These are phyloP conservation scores for Ophiostoma piceae DNA, from an alignment of 2,329 filamentous ascomycete genomes.

Conservation along the genomic window DNA sequence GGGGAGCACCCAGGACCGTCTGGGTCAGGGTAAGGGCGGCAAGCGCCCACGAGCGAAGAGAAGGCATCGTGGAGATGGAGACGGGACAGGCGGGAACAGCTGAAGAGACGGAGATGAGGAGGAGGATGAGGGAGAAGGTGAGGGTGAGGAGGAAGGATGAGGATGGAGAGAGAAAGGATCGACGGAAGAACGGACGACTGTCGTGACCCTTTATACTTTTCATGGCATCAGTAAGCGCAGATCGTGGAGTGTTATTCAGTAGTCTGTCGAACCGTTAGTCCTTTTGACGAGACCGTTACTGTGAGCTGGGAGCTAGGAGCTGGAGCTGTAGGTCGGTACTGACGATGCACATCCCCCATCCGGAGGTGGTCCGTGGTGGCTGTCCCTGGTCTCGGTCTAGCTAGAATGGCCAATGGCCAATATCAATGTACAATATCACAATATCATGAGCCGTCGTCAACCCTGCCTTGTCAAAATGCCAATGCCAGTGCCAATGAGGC, in stretches of 20 bases:
- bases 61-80: conserved; percentile 18
- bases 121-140: neutral
- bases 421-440: neutral
- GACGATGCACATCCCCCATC: neutral
- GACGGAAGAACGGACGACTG: neutral
- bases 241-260: too few species aligned
- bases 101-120: neutral
- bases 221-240: neutral
- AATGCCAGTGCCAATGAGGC: neutral
- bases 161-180: neutral
- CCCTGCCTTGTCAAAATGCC: neutral
- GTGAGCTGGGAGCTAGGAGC: neutral
- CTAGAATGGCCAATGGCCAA: neutral
- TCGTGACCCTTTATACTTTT: conserved; percentile 4
- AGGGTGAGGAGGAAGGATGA: neutral
- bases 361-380: neutral
- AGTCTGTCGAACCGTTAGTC: too few species aligned
- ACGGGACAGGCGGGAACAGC: neutral
- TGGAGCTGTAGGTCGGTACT: neutral
- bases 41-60: conserved; percentile 20
- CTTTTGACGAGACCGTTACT: neutral
- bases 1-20: conserved; percentile 18
- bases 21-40: conserved; percentile 18
- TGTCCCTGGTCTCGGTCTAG: neutral
- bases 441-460: neutral